Evolutionary conservation across 257 asterid species (phyloP), one percentile per base, ranked within the genome.

Genomic region (Henckelia pumila): DNA sequence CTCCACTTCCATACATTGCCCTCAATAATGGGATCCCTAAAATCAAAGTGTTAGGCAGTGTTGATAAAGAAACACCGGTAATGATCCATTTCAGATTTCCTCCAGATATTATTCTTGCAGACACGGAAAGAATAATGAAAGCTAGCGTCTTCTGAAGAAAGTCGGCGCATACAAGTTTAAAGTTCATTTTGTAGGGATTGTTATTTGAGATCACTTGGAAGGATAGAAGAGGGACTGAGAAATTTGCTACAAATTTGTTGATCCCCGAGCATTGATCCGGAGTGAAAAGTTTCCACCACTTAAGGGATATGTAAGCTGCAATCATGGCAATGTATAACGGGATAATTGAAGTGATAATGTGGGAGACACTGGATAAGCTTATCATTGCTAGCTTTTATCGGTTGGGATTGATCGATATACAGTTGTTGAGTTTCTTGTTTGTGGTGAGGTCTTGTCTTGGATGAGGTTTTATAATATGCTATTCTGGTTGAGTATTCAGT

Each of bases 221-320:
- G 29, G 98, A 84, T 56, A 92, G 68, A 30, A 92, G 84, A 4
- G 98, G 98, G 67, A 92, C 78, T 3, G 98, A 85, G 66, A 92
- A 84, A 73, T 84, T 92, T 0, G 96, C 90, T 6, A 92, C 98
- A 44, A 92, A 92, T 72, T 83, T 92, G 86, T 92, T 92, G 84
- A 92, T 86, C 3, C 98, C 98, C 2, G 77, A 72, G 63, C 91
- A 87, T 75, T 89, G 96, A 29, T 92, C 96, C 56, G 88, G 80
- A 25, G 96, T 80, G 66, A 92, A 92, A 52, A 89, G 82, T 55
- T 84, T 87, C 84, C 85, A 80, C 85, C 91, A 84, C 76, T 82
- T 87, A 17, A 85, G 78, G 5, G 96, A 87, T 25, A 85, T 67
- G 58, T 84, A 92, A 64, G 92, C 96, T 61, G 80, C 78, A 75